phyloP scores from a whole-genome alignment of 495 filamentous ascomycete species.

The Saxispiralis lemnorum region DNA sequence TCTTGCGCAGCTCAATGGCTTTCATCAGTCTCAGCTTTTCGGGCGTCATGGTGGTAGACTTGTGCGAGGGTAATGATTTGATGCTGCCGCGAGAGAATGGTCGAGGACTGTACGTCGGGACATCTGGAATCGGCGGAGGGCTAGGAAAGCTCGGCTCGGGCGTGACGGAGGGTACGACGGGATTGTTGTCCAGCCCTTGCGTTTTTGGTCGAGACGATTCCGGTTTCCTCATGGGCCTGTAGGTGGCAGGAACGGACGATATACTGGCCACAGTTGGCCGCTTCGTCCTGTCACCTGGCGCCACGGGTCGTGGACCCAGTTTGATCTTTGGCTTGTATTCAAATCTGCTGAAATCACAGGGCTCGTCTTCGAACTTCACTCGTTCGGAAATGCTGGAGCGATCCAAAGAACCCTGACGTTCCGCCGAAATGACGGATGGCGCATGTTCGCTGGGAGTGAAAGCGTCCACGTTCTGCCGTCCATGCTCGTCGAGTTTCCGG shows the following conservation, averaged over 20 bases:
- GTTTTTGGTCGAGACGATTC: slow-evolving; percentile 18
- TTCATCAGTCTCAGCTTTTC: slow-evolving; percentile 89
- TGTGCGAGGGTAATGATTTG: slow-evolving; percentile 30
- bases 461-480: not conserved
- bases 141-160: slow-evolving; percentile 13
- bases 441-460: not conserved
- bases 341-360: slow-evolving; percentile 17
- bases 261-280: slow-evolving; percentile 5
- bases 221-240: slow-evolving; percentile 11
- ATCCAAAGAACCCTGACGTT: slow-evolving; percentile 32
- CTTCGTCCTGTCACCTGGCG: slow-evolving; percentile 8
- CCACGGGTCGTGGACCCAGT: slow-evolving; percentile 54
- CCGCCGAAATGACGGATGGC: not conserved
- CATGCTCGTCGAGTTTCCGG: not conserved
- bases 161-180: not conserved
- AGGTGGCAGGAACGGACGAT: slow-evolving; percentile 7
- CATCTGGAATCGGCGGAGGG: slow-evolving; percentile 24
- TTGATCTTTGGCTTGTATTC: slow-evolving; percentile 56
- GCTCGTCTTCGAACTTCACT: slow-evolving; percentile 33
- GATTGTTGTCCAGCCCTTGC: slow-evolving; percentile 14
- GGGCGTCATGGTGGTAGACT: slow-evolving; percentile 52
- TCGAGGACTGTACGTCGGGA: slow-evolving; percentile 30
- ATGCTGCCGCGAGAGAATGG: slow-evolving; percentile 32
- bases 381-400: slow-evolving; percentile 43
- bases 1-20: slow-evolving; percentile 75